Percentiles rank a stretch among this genome's conserved stretches.
phyloP scores from a whole-genome alignment of 225 moss, liverwort and hornwort genomes.

The Straminergon stramineum region DNA sequence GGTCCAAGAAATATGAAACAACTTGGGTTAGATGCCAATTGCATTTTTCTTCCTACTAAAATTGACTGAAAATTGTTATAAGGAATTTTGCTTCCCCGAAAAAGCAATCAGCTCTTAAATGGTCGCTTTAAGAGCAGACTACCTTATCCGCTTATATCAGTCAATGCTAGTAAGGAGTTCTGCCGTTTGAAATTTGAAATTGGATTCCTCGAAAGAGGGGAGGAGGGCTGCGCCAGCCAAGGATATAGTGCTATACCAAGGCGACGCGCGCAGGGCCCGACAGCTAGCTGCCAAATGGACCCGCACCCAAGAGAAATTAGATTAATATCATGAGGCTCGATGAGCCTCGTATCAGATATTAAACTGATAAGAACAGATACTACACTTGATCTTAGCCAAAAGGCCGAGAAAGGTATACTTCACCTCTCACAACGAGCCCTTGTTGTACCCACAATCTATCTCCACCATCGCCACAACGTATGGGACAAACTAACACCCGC shows the following conservation, averaged over 20 bases:
- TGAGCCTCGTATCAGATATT: constrained; percentile 70
- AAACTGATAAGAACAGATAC: constrained; percentile 83
- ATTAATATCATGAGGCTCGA: constrained; percentile 67
- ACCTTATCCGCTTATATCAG: fast-evolving
- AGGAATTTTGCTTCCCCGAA: too few relatives aligned
- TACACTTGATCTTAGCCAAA: constrained; percentile 82
- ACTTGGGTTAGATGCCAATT: too few relatives aligned
- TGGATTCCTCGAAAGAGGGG: too few relatives aligned
- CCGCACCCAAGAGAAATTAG: constrained; percentile 43
- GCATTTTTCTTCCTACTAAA: too few relatives aligned
- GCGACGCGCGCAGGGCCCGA: neutral
- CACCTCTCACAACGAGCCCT: fast-evolving
- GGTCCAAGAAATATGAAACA: too few relatives aligned
- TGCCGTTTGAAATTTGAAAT: neutral
- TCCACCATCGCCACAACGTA: neutral
- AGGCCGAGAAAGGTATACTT: constrained; percentile 53
- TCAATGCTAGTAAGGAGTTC: fast-evolving
- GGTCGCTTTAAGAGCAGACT: too few relatives aligned
- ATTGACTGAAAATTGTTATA: too few relatives aligned
- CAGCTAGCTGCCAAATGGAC: neutral
- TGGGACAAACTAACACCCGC: neutral
- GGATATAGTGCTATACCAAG: constrained; percentile 8
- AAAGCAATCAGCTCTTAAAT: too few relatives aligned
- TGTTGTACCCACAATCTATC: neutral
- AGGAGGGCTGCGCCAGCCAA: neutral